Conservation (phyloP, 2,329 filamentous ascomycete genomes). For the Simplicillium sp. region DNA sequence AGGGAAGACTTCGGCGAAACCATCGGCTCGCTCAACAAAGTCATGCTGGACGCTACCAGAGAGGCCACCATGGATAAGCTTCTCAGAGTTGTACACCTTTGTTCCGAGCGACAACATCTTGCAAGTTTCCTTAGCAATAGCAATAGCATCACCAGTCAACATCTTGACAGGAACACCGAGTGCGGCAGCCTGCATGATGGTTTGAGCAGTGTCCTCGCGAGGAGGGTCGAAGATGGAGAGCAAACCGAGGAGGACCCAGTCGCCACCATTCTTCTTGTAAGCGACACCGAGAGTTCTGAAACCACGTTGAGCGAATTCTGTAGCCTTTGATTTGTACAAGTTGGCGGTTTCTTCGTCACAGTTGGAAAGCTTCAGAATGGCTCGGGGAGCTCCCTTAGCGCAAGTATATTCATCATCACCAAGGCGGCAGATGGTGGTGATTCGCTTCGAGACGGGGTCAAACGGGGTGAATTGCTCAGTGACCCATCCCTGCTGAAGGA, state of each 20-base stretch:
- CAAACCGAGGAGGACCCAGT: constrained; percentile 66
- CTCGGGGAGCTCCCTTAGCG: constrained; percentile 71
- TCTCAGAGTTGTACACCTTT: constrained; percentile 74
- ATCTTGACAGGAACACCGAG: constrained; percentile 74
- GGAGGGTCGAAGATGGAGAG: constrained; percentile 75
- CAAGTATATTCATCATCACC: constrained; percentile 63
- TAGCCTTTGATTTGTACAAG: constrained; percentile 63
- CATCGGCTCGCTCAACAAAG: constrained; percentile 64
- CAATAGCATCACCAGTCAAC: constrained; percentile 72
- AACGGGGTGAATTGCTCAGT: constrained; percentile 71
- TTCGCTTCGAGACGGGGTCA: constrained; percentile 73
- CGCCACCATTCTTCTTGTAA: constrained; percentile 66
- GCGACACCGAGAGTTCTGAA: constrained; percentile 75
- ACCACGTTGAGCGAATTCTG: constrained; percentile 68
- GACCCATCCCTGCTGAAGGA: constrained; percentile 31
- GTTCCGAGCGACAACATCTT: constrained; percentile 72
- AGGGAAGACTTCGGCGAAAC: constrained; percentile 66
- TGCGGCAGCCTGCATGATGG: constrained; percentile 65
- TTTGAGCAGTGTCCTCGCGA: constrained; percentile 70
- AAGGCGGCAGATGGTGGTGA: constrained; percentile 59
- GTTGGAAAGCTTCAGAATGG: constrained; percentile 59
- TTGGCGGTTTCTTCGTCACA: constrained; percentile 55
- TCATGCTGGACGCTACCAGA: constrained; percentile 66
- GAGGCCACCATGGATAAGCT: constrained; percentile 67
- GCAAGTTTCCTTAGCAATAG: constrained; percentile 74